Evolutionary conservation across 371 early-diverging fungal species (phyloP).

Genomic region (Actinomucor elegans): DNA sequence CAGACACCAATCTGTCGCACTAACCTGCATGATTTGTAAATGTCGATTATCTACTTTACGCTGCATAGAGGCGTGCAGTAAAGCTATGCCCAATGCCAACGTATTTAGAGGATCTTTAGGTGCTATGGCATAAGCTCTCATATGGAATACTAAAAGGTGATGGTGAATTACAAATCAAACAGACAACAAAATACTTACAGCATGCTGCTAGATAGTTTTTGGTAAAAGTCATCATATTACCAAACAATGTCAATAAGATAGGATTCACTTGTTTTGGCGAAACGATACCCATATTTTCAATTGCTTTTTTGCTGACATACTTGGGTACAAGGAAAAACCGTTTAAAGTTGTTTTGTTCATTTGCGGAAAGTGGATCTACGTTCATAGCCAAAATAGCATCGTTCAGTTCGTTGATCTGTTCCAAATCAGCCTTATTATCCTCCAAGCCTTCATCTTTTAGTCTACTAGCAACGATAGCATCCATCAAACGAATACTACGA

Average conservation of each 20-base stretch:
- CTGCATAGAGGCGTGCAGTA: slow-evolving; percentile 67
- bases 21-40: slow-evolving; percentile 59
- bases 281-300: neutral
- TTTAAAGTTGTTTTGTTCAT: slow-evolving; percentile 15
- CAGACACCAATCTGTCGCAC: neutral
- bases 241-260: slow-evolving; percentile 57
- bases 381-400: slow-evolving; percentile 22
- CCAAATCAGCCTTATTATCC: neutral
- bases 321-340: slow-evolving; percentile 20
- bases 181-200: slow-evolving; percentile 38
- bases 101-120: slow-evolving; percentile 70
- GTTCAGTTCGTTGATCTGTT: slow-evolving; percentile 23
- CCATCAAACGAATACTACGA: slow-evolving; percentile 51
- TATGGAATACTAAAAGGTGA: slow-evolving; percentile 52
- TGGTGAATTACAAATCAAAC: neutral
- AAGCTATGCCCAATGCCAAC: slow-evolving; percentile 62
- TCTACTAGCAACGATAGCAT: slow-evolving; percentile 17
- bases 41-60: slow-evolving; percentile 74
- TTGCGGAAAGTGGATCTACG: slow-evolving; percentile 9
- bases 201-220: slow-evolving; percentile 59
- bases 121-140: slow-evolving; percentile 55
- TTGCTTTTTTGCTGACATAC: neutral
- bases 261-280: slow-evolving; percentile 30
- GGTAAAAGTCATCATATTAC: slow-evolving; percentile 56
- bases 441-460: neutral